These are phyloP conservation scores for Populus hybrid DNA, from an alignment of 441 rosid genomes.

Conservation along the genomic window DNA sequence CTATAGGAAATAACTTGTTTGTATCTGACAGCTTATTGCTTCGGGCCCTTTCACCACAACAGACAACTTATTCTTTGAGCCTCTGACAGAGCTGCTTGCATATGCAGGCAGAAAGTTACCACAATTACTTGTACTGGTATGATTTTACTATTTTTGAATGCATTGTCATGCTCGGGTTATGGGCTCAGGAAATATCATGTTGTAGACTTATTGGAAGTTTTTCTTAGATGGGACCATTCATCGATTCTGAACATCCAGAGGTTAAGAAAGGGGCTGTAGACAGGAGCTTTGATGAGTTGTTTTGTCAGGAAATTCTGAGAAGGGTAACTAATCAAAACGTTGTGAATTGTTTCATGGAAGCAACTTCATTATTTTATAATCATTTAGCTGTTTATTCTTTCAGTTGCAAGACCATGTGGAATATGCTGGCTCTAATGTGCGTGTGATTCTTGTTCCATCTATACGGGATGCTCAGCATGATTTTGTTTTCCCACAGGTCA, in stretches of 20 bases:
- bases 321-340: conserved; percentile 43
- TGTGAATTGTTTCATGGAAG: conserved; percentile 4
- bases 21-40: conserved; percentile 57
- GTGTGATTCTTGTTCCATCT: conserved; percentile 78
- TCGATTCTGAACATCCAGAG: conserved; percentile 84
- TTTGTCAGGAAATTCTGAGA: conserved; percentile 54
- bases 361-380: conserved; percentile 6
- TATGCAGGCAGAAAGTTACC: conserved; percentile 73
- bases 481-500: conserved; percentile 95
- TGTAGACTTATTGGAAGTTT: conserved; percentile 20
- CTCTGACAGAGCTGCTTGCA: conserved; percentile 77
- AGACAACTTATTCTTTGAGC: conserved; percentile 89
- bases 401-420: conserved; percentile 91
- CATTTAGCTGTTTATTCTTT: conserved; percentile 18
- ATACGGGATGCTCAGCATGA: conserved; percentile 91
- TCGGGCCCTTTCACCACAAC: conserved; percentile 89
- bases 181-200: conserved; percentile 4
- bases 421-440: conserved; percentile 65
- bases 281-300: conserved; percentile 62
- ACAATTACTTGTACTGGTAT: conserved; percentile 81
- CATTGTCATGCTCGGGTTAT: background rate
- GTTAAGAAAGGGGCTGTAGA: conserved; percentile 64
- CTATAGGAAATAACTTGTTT: conserved; percentile 6
- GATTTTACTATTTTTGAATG: background rate
- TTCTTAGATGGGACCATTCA: conserved; percentile 85